A percentile compares a stretch with the other conserved stretches of the same genome.
These are phyloP conservation scores for Phylloporus scabripes DNA, from an alignment of 768 basidiomycete species.

Conservation along the genomic window DNA sequence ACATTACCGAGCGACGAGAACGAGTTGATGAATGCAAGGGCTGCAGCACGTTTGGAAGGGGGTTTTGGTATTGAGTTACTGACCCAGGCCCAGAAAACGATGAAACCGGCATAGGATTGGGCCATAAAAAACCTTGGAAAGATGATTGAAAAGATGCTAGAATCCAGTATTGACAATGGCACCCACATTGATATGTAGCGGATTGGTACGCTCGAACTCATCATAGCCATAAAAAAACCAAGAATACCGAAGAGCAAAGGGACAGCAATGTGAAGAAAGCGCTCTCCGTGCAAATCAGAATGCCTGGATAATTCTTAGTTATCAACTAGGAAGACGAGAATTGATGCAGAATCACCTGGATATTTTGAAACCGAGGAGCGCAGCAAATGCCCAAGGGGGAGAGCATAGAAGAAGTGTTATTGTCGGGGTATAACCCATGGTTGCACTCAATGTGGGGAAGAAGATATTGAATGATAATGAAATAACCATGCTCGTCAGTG, in stretches of 20 bases:
- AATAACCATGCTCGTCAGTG: constrained; percentile 50
- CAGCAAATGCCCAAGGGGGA: constrained; percentile 60
- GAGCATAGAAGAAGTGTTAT: constrained; percentile 69
- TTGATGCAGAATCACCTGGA: constrained; percentile 36
- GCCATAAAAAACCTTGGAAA: constrained; percentile 66
- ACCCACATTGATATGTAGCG: constrained; percentile 64
- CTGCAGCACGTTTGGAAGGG: constrained; percentile 84
- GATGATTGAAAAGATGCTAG: constrained; percentile 1
- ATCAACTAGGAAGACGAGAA: neutral
- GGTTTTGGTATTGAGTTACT: constrained; percentile 66
- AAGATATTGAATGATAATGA: constrained; percentile 74
- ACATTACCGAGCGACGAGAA: constrained; percentile 83
- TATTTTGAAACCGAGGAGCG: constrained; percentile 47
- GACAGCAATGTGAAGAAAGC: constrained; percentile 58
- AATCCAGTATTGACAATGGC: neutral
- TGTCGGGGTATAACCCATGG: constrained; percentile 63
- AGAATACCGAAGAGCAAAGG: constrained; percentile 56
- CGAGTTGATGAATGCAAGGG: constrained; percentile 76
- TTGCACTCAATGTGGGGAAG: constrained; percentile 72
- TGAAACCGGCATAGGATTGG: constrained; percentile 66
- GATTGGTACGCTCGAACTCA: constrained; percentile 54
- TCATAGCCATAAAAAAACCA: constrained; percentile 62
- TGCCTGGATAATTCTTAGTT: constrained; percentile 37
- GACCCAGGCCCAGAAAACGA: constrained; percentile 54
- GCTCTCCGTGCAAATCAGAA: constrained; percentile 66